A percentile compares a stretch with the other conserved stretches of the same genome.
These are phyloP conservation scores for Pulveroboletus frians DNA, from an alignment of 768 basidiomycete species.

Conservation along the genomic window DNA sequence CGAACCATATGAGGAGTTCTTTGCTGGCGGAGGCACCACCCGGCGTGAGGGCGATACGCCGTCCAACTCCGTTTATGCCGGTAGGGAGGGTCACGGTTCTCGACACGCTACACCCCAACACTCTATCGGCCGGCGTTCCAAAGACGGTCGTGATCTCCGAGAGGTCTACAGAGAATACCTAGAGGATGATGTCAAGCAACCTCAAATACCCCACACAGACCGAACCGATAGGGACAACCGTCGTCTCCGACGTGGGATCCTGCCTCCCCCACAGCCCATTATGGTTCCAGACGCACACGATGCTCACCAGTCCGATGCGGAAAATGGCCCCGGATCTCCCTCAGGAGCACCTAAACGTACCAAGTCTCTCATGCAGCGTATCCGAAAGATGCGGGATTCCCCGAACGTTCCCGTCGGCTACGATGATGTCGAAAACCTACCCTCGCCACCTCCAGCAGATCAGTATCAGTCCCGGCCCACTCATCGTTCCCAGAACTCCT, in stretches of 20 bases:
- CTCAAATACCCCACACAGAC: slow-evolving; percentile 28
- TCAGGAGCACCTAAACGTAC: slow-evolving; percentile 57
- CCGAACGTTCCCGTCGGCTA: slow-evolving; percentile 73
- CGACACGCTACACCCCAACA: slow-evolving; percentile 35
- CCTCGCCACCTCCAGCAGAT: slow-evolving; percentile 41
- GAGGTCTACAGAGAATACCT: slow-evolving; percentile 43
- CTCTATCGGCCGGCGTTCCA: slow-evolving; percentile 34
- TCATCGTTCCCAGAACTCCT: slow-evolving; percentile 69
- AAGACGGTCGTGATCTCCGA: slow-evolving; percentile 48
- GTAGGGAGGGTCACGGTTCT: slow-evolving; percentile 44
- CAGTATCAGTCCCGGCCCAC: slow-evolving; percentile 45
- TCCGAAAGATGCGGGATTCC: slow-evolving; percentile 82
- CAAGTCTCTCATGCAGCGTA: slow-evolving; percentile 83
- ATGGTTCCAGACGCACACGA: slow-evolving; percentile 62
- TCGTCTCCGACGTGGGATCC: slow-evolving; percentile 43
- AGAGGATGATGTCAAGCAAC: slow-evolving; percentile 34
- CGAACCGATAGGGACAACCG: slow-evolving; percentile 33
- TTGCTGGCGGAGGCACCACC: slow-evolving; percentile 63
- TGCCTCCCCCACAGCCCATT: slow-evolving; percentile 83
- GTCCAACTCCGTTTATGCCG: slow-evolving; percentile 65
- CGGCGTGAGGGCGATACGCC: slow-evolving; percentile 52
- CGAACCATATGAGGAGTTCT: slow-evolving; percentile 87
- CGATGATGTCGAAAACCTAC: slow-evolving; percentile 37
- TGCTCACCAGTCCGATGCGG: slow-evolving; percentile 33
- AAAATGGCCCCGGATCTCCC: slow-evolving; percentile 38